Evolutionary conservation across 2,329 filamentous ascomycete species (phyloP).

Genomic region (Penicillium sp.): DNA sequence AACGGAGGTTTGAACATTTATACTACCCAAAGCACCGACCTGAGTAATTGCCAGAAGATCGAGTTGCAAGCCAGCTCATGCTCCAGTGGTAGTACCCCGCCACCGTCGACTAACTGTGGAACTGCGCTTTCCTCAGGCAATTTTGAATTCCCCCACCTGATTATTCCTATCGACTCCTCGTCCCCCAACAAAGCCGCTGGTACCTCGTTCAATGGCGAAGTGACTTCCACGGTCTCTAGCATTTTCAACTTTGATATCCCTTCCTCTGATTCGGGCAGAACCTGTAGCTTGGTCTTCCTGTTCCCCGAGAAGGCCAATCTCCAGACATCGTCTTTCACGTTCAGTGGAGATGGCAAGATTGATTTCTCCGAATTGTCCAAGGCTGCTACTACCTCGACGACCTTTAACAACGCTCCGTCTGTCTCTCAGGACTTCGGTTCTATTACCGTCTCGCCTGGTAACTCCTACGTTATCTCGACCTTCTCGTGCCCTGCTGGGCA

Average conservation of each 20-base stretch:
- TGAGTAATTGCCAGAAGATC: conserved; percentile 35
- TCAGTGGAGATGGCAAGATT: conserved; percentile 54
- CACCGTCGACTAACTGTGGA: conserved; percentile 37
- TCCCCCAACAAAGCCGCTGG: conserved; percentile 54
- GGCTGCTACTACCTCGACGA: conserved; percentile 50
- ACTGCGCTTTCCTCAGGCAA: conserved; percentile 42
- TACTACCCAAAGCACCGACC: conserved; percentile 28
- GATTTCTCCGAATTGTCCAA: conserved; percentile 52
- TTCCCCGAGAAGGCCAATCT: conserved; percentile 58
- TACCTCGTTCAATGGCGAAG: conserved; percentile 55
- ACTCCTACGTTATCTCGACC: conserved; percentile 53
- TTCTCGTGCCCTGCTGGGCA: conserved; percentile 56
- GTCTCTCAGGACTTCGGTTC: conserved; percentile 46
- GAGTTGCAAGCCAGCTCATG: conserved; percentile 37
- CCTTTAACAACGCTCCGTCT: conserved; percentile 53
- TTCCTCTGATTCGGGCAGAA: conserved; percentile 52
- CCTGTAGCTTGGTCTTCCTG: conserved; percentile 65
- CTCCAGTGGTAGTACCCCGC: conserved; percentile 9
- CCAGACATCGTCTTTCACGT: conserved; percentile 59
- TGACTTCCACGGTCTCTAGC: conserved; percentile 54
- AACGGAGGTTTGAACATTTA: conserved; percentile 43
- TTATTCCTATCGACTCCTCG: conserved; percentile 58
- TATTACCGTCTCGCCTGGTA: conserved; percentile 52
- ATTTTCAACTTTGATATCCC: conserved; percentile 71
- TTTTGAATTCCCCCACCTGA: conserved; percentile 61